Evolutionary conservation across 345 rosid genomes (phyloP).

Genomic region (Physaria fendleri): DNA sequence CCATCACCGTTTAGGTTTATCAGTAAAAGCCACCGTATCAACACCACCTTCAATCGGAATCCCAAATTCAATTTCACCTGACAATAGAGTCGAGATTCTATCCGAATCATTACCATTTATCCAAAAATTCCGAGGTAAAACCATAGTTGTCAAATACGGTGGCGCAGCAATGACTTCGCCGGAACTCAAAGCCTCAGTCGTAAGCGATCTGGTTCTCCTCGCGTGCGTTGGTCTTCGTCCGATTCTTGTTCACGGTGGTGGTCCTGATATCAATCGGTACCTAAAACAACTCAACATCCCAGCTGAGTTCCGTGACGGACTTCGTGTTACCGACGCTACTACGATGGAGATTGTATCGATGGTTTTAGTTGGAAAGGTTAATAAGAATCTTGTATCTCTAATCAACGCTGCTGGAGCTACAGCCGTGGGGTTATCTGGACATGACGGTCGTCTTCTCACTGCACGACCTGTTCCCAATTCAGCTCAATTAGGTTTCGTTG

Average conservation of each 20-base stretch:
- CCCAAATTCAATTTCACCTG: conserved; percentile 6
- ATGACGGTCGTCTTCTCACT: conserved; percentile 78
- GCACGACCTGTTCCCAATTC: conserved; percentile 73
- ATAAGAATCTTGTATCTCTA: conserved; percentile 70
- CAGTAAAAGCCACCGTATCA: conserved; percentile 28
- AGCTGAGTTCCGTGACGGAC: conserved; percentile 71
- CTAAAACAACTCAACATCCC: conserved; percentile 56
- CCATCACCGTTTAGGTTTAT: conserved; percentile 7
- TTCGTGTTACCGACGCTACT: conserved; percentile 77
- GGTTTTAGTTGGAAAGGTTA: conserved; percentile 87
- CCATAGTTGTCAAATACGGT: conserved; percentile 85
- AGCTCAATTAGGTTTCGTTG: conserved; percentile 69
- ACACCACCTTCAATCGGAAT: conserved; percentile 11
- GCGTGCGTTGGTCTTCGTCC: conserved; percentile 88
- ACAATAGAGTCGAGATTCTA: conserved; percentile 63
- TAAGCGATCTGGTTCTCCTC: conserved; percentile 73
- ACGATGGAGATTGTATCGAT: conserved; percentile 97
- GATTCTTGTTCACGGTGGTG: conserved; percentile 87
- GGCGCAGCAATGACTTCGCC: conserved; percentile 92
- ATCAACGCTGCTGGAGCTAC: conserved; percentile 83
- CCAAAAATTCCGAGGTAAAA: conserved; percentile 85
- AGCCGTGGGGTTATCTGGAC: conserved; percentile 79
- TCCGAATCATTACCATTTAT: conserved; percentile 93
- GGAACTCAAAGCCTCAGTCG: conserved; percentile 63
- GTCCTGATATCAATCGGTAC: conserved; percentile 80